Base-by-base conservation (phyloP, 257 asterid species). In the Primulina huaijiensis region DNA sequence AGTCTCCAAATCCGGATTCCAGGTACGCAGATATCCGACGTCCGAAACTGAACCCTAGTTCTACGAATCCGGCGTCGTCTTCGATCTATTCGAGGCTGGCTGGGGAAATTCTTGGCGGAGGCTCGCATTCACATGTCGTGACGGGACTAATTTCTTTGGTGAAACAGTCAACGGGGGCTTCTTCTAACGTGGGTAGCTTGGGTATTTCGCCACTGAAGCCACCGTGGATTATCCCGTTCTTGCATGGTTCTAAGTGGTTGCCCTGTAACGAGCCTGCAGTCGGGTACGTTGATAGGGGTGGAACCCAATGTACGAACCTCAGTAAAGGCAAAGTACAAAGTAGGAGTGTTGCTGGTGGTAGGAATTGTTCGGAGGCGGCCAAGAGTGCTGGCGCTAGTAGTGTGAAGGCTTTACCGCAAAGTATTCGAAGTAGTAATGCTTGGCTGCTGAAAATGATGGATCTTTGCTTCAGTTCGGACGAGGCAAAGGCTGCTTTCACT, bases 401-500 rank as follows among this genome's bases (percentile, higher is more conserved):
- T 35, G 75, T 73, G 68, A 77, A 75, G 19, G 61, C 65, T 62
- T 59, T 68, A 29, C 75, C 78, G 43, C 72, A 72, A 57, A 66
- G 64, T 38, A 60, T 72, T 25, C 58, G 72, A 43, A 12, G 53
- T 30, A 59, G 74, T 72, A 72, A 27, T 68, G 73, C 87, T 52
- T 91, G 96, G 99, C 29, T 89, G 17, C 81, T 83, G 30, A 89
- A 85, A 76, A 40, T 91, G 79, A 75, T 81, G 85, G 82, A 83
- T 35, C 60, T 78, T 16, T 79, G 90, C 64, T 72, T 85, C 64
- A 70, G 62, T 67, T 82, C 91, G 7, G 97, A 89, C 61, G 99
- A 94, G 72, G 95, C 99, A 19, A 91, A 91, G 77, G 96, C 99
- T 7, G 95, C 85, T 62, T 79, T 89, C 62, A 91, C 97, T 53